These are phyloP conservation scores for Phytophthora sp. DNA, from an alignment of 352 stramenopile species.

Conservation along the genomic window DNA sequence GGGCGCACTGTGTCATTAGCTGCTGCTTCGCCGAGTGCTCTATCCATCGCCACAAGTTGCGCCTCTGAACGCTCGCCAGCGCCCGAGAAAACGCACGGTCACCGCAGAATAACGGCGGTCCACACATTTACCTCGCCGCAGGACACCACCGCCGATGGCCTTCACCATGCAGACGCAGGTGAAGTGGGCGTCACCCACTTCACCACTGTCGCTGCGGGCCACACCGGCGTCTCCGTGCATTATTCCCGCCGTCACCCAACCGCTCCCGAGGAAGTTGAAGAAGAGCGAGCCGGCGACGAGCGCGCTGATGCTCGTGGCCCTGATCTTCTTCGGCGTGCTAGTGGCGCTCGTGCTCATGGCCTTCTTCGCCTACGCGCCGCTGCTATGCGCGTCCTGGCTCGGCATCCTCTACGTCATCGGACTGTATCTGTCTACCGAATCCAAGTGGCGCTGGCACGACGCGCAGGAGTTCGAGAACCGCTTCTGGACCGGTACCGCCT, in stretches of 20 bases:
- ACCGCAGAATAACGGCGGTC: slow-evolving; percentile 2
- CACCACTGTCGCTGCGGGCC: slow-evolving; percentile 32
- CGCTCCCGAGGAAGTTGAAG: slow-evolving; percentile 17
- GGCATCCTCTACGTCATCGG: slow-evolving; percentile 83
- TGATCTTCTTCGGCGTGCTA: slow-evolving; percentile 72
- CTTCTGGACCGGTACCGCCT: slow-evolving; percentile 96
- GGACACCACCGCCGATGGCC: slow-evolving; percentile 25
- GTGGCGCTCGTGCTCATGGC: slow-evolving; percentile 72
- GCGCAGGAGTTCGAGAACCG: slow-evolving; percentile 97
- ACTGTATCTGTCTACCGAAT: slow-evolving; percentile 82
- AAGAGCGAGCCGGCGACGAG: slow-evolving; percentile 54
- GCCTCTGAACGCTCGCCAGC: not conserved
- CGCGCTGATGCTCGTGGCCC: slow-evolving; percentile 69
- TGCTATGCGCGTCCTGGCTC: slow-evolving; percentile 81
- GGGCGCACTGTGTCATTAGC: not conserved
- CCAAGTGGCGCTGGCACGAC: slow-evolving; percentile 86
- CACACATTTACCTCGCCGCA: not conserved
- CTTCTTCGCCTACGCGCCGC: slow-evolving; percentile 81
- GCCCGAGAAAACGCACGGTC: not conserved
- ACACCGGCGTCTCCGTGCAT: slow-evolving; percentile 15
- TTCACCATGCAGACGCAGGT: slow-evolving; percentile 40
- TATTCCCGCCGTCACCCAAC: not conserved
- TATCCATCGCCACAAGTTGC: not conserved
- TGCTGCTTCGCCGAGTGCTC: not conserved
- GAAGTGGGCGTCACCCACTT: slow-evolving; percentile 16